A percentile compares a stretch with the other conserved stretches of the same genome.
phyloP scores from a whole-genome alignment of 1,139 yeast species.

The Arxiozyma bovina region DNA sequence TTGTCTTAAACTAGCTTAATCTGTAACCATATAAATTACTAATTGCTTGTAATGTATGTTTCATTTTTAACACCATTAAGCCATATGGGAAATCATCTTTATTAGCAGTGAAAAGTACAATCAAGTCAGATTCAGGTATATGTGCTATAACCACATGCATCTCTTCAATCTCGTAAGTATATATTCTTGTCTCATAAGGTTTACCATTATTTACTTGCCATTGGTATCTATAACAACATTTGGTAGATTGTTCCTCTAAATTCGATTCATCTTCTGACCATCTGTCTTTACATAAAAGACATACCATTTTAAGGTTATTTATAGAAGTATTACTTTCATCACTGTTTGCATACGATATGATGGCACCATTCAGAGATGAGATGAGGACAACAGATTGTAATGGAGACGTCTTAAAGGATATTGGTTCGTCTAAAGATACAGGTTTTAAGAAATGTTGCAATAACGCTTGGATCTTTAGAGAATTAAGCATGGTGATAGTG shows the following conservation, averaged over 20 bases:
- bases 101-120: slow-evolving; percentile 22
- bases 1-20: slow-evolving; percentile 11
- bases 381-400: slow-evolving; percentile 23
- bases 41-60: slow-evolving; percentile 17
- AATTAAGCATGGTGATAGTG: slow-evolving; percentile 13
- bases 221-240: slow-evolving; percentile 11
- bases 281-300: slow-evolving; percentile 27
- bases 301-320: slow-evolving; percentile 29
- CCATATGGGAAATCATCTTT: slow-evolving; percentile 24
- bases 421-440: slow-evolving; percentile 7
- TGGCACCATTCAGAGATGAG: slow-evolving; percentile 23
- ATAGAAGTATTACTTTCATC: slow-evolving; percentile 8
- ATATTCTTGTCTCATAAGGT: slow-evolving; percentile 13
- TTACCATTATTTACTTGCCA: slow-evolving; percentile 4
- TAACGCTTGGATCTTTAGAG: slow-evolving; percentile 13
- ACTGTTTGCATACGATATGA: slow-evolving; percentile 21
- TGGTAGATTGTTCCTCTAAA: slow-evolving; percentile 9
- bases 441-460: slow-evolving; percentile 12
- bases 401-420: slow-evolving; percentile 10
- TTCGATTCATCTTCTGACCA: slow-evolving; percentile 27
- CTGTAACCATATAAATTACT: slow-evolving; percentile 22
- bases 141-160: slow-evolving; percentile 26
- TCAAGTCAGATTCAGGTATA: slow-evolving; percentile 25
- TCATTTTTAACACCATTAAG: slow-evolving; percentile 24
- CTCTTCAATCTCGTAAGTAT: slow-evolving; percentile 28